Conservation (phyloP, 2,329 filamentous ascomycete genomes). For the Aspergillaceae sp. region DNA sequence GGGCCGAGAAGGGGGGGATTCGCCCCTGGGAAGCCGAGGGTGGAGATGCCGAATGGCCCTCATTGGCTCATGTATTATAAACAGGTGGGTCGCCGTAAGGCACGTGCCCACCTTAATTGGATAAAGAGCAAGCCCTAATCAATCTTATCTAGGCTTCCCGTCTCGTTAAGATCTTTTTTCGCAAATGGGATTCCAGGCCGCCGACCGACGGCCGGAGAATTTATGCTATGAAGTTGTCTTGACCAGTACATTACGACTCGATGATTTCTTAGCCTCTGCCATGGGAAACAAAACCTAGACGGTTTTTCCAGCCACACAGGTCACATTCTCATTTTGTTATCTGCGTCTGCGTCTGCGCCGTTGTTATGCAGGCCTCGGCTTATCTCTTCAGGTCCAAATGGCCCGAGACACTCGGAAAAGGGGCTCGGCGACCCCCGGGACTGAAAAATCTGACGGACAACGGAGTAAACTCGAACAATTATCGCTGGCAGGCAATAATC, state of each 20-base stretch:
- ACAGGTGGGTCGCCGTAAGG: neutral
- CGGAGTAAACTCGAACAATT: too few relatives aligned
- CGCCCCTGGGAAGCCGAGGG: too few relatives aligned
- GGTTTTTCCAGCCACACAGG: neutral
- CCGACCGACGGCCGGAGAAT: neutral
- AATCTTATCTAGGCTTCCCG: neutral
- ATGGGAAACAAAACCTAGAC: neutral
- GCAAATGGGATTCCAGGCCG: neutral
- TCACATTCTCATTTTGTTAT: neutral
- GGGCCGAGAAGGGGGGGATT: too few relatives aligned
- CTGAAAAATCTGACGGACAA: too few relatives aligned
- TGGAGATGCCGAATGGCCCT: too few relatives aligned
- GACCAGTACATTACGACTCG: neutral
- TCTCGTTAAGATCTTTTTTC: constrained; percentile 1
- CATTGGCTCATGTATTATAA: neutral
- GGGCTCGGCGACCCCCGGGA: too few relatives aligned
- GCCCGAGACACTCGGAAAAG: too few relatives aligned
- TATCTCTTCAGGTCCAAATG: too few relatives aligned
- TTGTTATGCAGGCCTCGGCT: too few relatives aligned
- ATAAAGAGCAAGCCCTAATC: neutral
- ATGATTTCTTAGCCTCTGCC: neutral
- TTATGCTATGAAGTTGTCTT: neutral
- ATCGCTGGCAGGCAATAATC: neutral
- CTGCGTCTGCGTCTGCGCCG: too few relatives aligned
- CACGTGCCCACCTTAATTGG: neutral